Evolutionary conservation across 1,284 basidiomycete genomes (phyloP).

Genomic region (Apiotrichum mycotoxinovorans): DNA sequence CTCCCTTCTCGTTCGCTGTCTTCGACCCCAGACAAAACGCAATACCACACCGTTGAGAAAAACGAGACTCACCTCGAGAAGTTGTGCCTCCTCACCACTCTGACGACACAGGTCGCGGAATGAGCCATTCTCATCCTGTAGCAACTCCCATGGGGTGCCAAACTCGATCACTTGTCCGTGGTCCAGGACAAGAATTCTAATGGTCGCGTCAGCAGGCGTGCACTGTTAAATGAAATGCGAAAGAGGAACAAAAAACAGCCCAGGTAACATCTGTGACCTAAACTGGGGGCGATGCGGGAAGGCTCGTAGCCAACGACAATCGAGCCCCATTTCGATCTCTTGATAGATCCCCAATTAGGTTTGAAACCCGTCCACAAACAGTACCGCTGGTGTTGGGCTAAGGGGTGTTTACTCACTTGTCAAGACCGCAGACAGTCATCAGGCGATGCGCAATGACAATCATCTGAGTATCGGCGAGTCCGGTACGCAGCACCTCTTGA

Average conservation of each 20-base stretch:
- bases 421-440: constrained; percentile 53
- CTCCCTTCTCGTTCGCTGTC: too few relatives aligned
- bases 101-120: constrained; percentile 51
- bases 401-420: constrained; percentile 37
- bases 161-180: constrained; percentile 53
- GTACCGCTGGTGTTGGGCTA: too few relatives aligned
- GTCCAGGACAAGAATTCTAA: constrained; percentile 54
- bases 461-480: constrained; percentile 49
- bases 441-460: constrained; percentile 54
- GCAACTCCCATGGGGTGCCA: constrained; percentile 52
- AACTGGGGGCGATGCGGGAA: too few relatives aligned
- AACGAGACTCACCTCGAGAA: constrained; percentile 39
- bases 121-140: constrained; percentile 44
- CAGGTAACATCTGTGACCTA: too few relatives aligned
- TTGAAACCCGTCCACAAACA: too few relatives aligned
- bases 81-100: constrained; percentile 48
- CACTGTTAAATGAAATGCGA: too few relatives aligned
- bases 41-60: too few relatives aligned
- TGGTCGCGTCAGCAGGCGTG: background rate
- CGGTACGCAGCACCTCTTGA: constrained; percentile 50
- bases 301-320: too few relatives aligned
- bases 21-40: too few relatives aligned
- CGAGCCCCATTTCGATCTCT: too few relatives aligned
- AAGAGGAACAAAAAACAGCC: too few relatives aligned
- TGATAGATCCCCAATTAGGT: too few relatives aligned